Evolutionary conservation across 2,329 filamentous ascomycete genomes (phyloP).

Genomic region (Ceratocystis albifundus): DNA sequence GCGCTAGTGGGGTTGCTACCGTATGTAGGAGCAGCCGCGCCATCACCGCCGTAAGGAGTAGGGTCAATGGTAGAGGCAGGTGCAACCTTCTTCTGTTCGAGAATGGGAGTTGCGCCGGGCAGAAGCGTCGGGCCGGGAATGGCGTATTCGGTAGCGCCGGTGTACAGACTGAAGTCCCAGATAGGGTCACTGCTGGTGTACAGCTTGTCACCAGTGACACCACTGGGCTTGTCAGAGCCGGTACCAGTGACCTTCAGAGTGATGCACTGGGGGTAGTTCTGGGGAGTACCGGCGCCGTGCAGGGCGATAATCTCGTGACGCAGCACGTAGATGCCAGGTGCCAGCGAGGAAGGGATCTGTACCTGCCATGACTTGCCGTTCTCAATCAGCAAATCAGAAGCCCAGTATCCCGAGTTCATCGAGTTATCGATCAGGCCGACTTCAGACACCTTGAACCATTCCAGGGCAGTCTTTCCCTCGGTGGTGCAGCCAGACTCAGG

Average conservation of each 20-base stretch:
- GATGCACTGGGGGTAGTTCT: slow-evolving; percentile 44
- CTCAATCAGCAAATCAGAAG: slow-evolving; percentile 40
- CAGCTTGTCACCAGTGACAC: slow-evolving; percentile 30
- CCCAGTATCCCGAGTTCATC: slow-evolving; percentile 40
- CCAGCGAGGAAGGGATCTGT: slow-evolving; percentile 37
- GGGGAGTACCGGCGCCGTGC: slow-evolving; percentile 38
- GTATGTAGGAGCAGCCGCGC: not conserved
- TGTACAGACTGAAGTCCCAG: slow-evolving; percentile 32
- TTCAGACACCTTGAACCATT: slow-evolving; percentile 50
- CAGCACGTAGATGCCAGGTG: slow-evolving; percentile 43
- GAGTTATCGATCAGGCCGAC: slow-evolving; percentile 39
- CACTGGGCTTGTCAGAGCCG: slow-evolving; percentile 27
- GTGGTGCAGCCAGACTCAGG: slow-evolving; percentile 40
- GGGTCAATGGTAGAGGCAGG: slow-evolving; percentile 35
- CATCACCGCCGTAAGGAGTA: slow-evolving; percentile 34
- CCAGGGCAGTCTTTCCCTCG: slow-evolving; percentile 40
- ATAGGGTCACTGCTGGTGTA: slow-evolving; percentile 31
- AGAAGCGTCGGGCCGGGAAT: slow-evolving; percentile 21
- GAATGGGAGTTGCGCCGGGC: slow-evolving; percentile 17
- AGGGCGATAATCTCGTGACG: slow-evolving; percentile 47
- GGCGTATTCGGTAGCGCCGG: slow-evolving; percentile 12
- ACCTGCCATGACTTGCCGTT: slow-evolving; percentile 39
- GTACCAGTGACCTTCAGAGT: slow-evolving; percentile 38
- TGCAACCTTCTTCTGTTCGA: slow-evolving; percentile 29
- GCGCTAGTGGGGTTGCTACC: not conserved